These are phyloP conservation scores for Prunus mume DNA, from an alignment of 306 rosid species.

Conservation along the genomic window DNA sequence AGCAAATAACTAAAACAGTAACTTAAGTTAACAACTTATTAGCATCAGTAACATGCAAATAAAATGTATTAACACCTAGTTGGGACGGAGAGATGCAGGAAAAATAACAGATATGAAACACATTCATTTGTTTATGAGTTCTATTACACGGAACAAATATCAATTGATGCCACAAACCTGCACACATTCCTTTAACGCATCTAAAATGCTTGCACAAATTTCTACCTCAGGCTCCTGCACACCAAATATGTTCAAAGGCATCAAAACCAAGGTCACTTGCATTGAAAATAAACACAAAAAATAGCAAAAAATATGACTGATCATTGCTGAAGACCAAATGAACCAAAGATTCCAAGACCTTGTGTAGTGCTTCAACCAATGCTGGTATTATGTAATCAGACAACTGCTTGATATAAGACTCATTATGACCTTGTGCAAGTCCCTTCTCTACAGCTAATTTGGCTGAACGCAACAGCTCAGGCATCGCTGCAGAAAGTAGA, in stretches of 20 bases:
- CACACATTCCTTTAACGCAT: constrained; percentile 82
- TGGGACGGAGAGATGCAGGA: background rate
- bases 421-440: constrained; percentile 82
- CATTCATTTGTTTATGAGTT: background rate
- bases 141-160: background rate
- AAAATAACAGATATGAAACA: background rate
- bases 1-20: background rate
- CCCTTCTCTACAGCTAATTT: constrained; percentile 95
- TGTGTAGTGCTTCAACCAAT: constrained; percentile 89
- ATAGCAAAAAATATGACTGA: background rate
- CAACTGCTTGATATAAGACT: constrained; percentile 70
- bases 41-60: background rate
- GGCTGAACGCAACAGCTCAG: constrained; percentile 87
- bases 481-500: constrained; percentile 65
- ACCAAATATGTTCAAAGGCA: constrained; percentile 7
- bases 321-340: background rate
- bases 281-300: background rate
- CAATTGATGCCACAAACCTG: constrained; percentile 53
- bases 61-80: no score
- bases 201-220: constrained; percentile 91
- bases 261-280: background rate
- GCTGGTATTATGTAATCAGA: constrained; percentile 84
- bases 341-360: constrained; percentile 37
- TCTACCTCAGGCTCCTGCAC: constrained; percentile 96
- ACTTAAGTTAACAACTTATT: no score